These are phyloP conservation scores for Beauveria rudraprayagi DNA, from an alignment of 2,329 filamentous ascomycete species.

Conservation along the genomic window DNA sequence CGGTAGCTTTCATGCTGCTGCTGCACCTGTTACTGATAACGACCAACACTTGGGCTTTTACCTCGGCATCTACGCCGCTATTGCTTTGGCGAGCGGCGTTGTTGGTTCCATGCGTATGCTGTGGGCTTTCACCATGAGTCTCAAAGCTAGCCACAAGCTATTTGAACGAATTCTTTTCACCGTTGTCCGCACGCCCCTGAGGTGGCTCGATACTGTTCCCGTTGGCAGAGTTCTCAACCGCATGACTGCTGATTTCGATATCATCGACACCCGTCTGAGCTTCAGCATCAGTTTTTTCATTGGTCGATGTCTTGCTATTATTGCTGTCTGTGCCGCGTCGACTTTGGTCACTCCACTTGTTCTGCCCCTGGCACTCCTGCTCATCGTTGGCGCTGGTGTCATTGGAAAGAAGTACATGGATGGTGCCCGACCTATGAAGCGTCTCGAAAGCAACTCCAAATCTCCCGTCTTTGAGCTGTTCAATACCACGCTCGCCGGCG, in stretches of 20 bases:
- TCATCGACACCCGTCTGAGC: conserved; percentile 60
- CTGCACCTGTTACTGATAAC: conserved; percentile 21
- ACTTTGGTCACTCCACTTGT: conserved; percentile 61
- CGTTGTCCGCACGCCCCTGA: conserved; percentile 63
- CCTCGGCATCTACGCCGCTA: conserved; percentile 56
- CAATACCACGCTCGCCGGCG: conserved; percentile 61
- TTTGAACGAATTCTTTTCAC: conserved; percentile 60
- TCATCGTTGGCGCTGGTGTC: conserved; percentile 50
- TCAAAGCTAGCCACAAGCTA: conserved; percentile 59
- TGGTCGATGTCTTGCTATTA: conserved; percentile 51
- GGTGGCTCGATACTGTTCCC: conserved; percentile 75
- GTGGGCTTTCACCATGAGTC: conserved; percentile 55
- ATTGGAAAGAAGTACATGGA: conserved; percentile 56
- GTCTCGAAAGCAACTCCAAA: conserved; percentile 68
- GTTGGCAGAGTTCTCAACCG: conserved; percentile 69
- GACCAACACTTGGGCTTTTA: conserved; percentile 50
- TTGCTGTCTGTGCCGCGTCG: conserved; percentile 59
- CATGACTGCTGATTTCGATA: conserved; percentile 69
- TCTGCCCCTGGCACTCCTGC: conserved; percentile 49
- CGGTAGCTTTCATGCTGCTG: conserved; percentile 32
- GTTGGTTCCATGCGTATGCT: conserved; percentile 56
- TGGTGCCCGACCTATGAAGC: conserved; percentile 67
- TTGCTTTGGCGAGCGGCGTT: conserved; percentile 49
- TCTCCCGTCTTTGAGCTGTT: conserved; percentile 78
- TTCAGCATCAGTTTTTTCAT: conserved; percentile 54